Conservation (phyloP, 2,329 filamentous ascomycete genomes). For the Trichophyton verrucosum region DNA sequence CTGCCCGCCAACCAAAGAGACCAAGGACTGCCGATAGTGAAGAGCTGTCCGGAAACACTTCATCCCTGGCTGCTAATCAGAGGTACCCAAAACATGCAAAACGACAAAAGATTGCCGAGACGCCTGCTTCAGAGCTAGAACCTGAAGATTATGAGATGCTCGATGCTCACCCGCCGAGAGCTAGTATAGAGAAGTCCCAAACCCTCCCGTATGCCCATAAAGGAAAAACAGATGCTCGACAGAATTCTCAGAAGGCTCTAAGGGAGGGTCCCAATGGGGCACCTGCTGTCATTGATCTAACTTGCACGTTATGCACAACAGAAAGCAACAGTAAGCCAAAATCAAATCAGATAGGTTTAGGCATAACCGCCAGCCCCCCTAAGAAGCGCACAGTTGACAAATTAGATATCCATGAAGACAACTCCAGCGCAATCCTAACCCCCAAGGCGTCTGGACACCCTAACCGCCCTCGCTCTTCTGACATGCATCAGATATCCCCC, state of each 20-base stretch:
- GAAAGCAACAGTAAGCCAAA: not conserved
- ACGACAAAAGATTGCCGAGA: not conserved
- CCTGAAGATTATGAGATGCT: not conserved
- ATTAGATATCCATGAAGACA: not conserved
- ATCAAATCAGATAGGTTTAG: constrained; percentile 15
- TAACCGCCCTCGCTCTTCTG: not conserved
- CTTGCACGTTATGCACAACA: not conserved
- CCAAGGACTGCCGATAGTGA: not conserved
- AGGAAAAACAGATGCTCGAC: not conserved
- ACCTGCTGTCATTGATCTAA: not conserved
- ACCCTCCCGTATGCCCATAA: not conserved
- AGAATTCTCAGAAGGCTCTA: not conserved
- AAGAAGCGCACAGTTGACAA: constrained; percentile 4
- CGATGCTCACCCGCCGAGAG: not conserved
- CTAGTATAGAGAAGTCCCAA: not conserved
- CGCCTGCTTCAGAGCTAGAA: not conserved
- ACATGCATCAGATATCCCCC: not conserved
- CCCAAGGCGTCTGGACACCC: not conserved
- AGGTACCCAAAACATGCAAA: not conserved
- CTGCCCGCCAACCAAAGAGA: not conserved
- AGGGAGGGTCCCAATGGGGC: not conserved
- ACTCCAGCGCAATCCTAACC: not conserved
- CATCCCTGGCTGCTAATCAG: not conserved
- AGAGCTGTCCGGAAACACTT: not conserved
- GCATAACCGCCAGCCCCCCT: constrained; percentile 21